phyloP scores from a whole-genome alignment of 2,329 filamentous ascomycete genomes.

The Botrytis medusae region DNA sequence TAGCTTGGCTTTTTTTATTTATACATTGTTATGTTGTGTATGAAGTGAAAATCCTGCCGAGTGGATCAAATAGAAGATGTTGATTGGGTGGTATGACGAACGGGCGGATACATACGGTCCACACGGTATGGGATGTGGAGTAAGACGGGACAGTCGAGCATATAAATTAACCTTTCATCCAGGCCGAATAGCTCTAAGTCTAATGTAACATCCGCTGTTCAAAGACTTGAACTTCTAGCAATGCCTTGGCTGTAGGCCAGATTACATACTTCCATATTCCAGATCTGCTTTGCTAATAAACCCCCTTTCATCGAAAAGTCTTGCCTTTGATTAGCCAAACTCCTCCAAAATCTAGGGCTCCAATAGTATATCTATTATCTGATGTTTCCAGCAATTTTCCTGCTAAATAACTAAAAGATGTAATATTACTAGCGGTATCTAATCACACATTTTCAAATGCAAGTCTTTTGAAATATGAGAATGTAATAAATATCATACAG shows the following conservation, averaged over 20 bases:
- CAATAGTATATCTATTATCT: not conserved
- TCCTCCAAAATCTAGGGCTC: not conserved
- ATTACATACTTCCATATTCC: not conserved
- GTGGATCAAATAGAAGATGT: not conserved
- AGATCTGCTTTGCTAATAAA: not conserved
- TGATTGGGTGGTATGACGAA: not conserved
- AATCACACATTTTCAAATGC: not conserved
- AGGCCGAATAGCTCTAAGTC: not conserved
- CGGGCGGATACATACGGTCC: not conserved
- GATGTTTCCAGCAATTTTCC: not conserved
- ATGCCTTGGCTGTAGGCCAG: not conserved
- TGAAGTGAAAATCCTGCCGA: fast-evolving
- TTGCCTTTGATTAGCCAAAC: not conserved
- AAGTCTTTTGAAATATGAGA: not conserved
- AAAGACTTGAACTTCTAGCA: not conserved
- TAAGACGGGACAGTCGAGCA: not conserved
- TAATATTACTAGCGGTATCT: not conserved
- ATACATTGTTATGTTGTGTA: fast-evolving
- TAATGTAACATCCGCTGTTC: not conserved
- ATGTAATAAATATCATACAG: not conserved
- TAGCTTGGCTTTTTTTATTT: fast-evolving
- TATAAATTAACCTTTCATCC: not conserved
- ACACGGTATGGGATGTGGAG: not conserved
- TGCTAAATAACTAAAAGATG: not conserved
- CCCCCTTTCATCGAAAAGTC: not conserved